A percentile compares a stretch with the other conserved stretches of the same genome.
These are phyloP conservation scores for Colletotrichum sidae DNA, from an alignment of 2,329 filamentous ascomycete genomes.

Conservation along the genomic window DNA sequence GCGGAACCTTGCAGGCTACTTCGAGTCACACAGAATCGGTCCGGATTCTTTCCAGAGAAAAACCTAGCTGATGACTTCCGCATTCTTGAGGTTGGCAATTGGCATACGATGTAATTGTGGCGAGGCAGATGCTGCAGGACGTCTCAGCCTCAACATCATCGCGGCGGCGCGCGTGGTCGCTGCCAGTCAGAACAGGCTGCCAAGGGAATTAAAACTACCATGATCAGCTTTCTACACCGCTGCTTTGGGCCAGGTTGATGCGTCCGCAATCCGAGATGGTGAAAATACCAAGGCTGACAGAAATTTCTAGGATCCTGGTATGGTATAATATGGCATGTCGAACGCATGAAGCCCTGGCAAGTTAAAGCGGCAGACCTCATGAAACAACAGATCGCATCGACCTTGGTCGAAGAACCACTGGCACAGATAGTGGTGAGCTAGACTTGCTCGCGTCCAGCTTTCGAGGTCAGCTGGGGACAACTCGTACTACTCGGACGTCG, in stretches of 20 bases:
- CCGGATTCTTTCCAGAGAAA: neutral
- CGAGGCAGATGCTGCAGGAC: neutral
- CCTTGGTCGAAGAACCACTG: no score
- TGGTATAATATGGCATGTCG: neutral
- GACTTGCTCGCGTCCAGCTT: no score
- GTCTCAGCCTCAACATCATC: constrained; percentile 1
- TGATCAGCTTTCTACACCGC: constrained; percentile 20
- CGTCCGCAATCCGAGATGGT: constrained; percentile 12
- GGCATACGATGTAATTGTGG: no score
- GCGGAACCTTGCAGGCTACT: constrained; percentile 1
- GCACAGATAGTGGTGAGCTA: no score
- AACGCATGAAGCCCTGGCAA: constrained; percentile 3
- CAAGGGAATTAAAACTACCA: no score
- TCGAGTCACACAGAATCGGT: constrained; percentile 21
- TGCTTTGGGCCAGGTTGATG: constrained; percentile 14
- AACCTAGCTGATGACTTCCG: no score
- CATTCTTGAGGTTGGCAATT: no score
- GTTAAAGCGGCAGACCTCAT: no score
- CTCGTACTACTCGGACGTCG: no score
- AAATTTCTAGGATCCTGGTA: constrained; percentile 3
- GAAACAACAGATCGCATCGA: no score
- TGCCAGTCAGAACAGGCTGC: no score
- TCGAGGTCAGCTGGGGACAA: no score
- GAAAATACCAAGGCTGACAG: constrained; percentile 13
- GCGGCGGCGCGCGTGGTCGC: neutral